Percentiles rank a stretch among this genome's conserved stretches.
Conservation (phyloP, 345 rosid genomes). For the Gossypioides kirkii region DNA sequence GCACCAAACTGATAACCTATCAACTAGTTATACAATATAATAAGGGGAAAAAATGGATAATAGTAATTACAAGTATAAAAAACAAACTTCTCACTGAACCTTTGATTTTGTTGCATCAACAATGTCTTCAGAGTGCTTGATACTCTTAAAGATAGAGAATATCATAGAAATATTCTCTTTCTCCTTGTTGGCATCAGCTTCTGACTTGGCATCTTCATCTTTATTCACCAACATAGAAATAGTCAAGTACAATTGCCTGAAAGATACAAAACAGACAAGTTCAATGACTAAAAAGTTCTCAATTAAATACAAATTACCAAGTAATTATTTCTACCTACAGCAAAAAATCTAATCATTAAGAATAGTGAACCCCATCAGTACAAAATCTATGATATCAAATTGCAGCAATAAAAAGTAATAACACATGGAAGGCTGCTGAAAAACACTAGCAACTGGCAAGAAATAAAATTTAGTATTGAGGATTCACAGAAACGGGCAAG, state of each 20-base stretch:
- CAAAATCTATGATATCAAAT: background rate
- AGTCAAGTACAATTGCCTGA: constrained; percentile 72
- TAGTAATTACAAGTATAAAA: background rate
- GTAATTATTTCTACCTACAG: background rate
- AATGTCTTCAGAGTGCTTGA: constrained; percentile 61
- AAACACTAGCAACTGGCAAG: background rate
- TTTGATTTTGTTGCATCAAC: constrained; percentile 68
- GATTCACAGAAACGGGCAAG: background rate
- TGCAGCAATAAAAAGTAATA: background rate
- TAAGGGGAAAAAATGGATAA: background rate
- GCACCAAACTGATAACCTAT: background rate
- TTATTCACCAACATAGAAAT: constrained; percentile 63
- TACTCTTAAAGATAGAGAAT: constrained; percentile 1
- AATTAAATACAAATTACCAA: constrained; percentile 7
- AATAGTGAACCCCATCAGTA: background rate
- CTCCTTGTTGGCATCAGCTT: constrained; percentile 58
- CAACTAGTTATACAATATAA: constrained; percentile 3
- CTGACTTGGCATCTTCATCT: constrained; percentile 80
- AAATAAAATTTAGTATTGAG: background rate
- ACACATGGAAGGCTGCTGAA: background rate
- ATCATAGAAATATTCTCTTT: constrained; percentile 38
- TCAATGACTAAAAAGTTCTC: background rate
- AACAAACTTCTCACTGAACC: constrained; percentile 35
- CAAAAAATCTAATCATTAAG: background rate
- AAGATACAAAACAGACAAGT: constrained; percentile 17